Evolutionary conservation across 2,329 filamentous ascomycete genomes (phyloP), one percentile per base, ranked within the genome.

Genomic region (Penicillium sp.): DNA sequence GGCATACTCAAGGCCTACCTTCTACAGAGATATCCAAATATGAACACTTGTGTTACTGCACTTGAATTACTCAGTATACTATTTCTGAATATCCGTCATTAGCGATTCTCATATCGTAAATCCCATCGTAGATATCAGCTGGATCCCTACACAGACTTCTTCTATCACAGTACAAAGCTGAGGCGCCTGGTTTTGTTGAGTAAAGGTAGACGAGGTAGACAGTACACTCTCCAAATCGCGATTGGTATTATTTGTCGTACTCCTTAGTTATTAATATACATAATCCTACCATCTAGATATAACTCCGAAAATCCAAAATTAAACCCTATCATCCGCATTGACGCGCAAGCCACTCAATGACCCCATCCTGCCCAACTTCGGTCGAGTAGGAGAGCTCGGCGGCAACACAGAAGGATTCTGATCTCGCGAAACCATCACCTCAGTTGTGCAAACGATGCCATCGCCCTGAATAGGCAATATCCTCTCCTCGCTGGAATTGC

Each of bases 401-500:
- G 42, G 35, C 9, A 19, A 0, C 17, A 19, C 10, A 9, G 43
- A 30, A 1, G 19, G 30, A 37, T 25, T 33, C n/a, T 35, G 31
- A 14, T 47, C n/a, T 14, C 35, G 31, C 12, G 52, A 49, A 25
- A 55, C 40, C n/a, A n/a, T 43, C 3, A 50, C 45, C 46, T 50
- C 52, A 12, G 52, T 55, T 7, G 52, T 50, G 16, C 45, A 50
- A 6, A 55, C 22, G 1, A 55, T 55, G 0, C 44, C 51, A 1
- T 43, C 52, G 1, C 45, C 45, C 25, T 45, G 41, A 25, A 14
- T 4, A 7, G 41, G 33, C 17, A 62, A 42, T 8, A 59, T 62
- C 14, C 49, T 30, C 30, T 57, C 58, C 38, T 61, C 55, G 9
- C 57, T 61, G 10, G 59, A 60, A 45, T 60, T 60, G 11, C 49